These are phyloP conservation scores for Diaporthe ilicicola DNA, from an alignment of 2,329 filamentous ascomycete species.

Conservation along the genomic window DNA sequence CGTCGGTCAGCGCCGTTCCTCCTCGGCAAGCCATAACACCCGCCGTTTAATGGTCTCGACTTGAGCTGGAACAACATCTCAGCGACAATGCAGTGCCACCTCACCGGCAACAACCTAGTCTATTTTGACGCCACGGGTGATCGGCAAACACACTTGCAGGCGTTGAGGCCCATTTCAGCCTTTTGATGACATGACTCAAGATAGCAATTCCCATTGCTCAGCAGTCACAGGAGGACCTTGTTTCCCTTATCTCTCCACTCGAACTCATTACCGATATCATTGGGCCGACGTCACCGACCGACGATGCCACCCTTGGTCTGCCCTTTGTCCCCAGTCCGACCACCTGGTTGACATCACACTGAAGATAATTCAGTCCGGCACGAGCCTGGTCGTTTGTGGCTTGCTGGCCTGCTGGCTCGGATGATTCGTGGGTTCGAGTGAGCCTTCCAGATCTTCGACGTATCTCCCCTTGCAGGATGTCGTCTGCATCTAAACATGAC, in stretches of 20 bases:
- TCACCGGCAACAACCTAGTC: background rate
- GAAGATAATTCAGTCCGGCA: background rate
- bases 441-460: background rate
- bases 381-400: background rate
- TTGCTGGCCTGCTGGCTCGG: background rate
- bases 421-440: background rate
- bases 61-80: slow-evolving; percentile 8
- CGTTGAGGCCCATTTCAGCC: background rate
- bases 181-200: slow-evolving; percentile 12
- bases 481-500: background rate
- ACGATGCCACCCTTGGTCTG: background rate
- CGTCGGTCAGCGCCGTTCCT: background rate
- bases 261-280: background rate
- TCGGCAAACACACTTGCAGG: background rate
- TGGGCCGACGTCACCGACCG: background rate
- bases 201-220: slow-evolving; percentile 25
- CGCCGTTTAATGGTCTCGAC: background rate
- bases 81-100: background rate
- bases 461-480: background rate
- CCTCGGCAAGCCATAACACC: background rate
- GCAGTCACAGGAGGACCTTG: background rate
- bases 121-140: background rate
- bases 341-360: background rate
- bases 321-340: background rate
- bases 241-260: slow-evolving; percentile 22